phyloP scores from a whole-genome alignment of 768 basidiomycete genomes.

The Lactarius akahatsu region DNA sequence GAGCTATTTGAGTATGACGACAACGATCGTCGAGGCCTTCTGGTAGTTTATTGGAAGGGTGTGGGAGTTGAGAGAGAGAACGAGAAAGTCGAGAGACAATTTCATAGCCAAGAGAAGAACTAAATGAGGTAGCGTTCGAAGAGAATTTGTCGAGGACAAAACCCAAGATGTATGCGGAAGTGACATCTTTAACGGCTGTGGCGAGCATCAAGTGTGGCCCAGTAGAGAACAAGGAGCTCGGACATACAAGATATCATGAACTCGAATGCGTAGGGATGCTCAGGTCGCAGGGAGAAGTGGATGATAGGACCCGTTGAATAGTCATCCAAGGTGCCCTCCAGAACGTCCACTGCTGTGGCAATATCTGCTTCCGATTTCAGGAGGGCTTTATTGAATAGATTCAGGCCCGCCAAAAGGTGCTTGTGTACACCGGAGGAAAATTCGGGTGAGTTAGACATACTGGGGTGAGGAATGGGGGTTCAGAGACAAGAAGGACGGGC shows the following conservation, averaged over 20 bases:
- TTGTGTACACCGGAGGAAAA: neutral
- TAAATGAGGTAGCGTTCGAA: neutral
- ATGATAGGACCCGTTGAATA: slow-evolving; percentile 16
- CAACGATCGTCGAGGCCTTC: neutral
- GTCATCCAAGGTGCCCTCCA: slow-evolving; percentile 14
- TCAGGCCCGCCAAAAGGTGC: slow-evolving; percentile 10
- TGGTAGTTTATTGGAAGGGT: slow-evolving; percentile 1
- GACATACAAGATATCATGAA: slow-evolving; percentile 18
- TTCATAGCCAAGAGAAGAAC: neutral
- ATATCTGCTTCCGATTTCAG: slow-evolving; percentile 9
- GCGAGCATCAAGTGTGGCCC: neutral
- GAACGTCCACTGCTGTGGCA: neutral
- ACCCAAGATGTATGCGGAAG: neutral
- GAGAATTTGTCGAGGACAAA: slow-evolving; percentile 8
- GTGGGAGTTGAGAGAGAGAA: slow-evolving; percentile 5
- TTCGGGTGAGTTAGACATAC: neutral
- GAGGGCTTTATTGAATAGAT: slow-evolving; percentile 13
- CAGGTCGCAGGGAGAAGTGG: slow-evolving; percentile 3
- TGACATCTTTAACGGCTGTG: slow-evolving; percentile 1
- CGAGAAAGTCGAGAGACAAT: slow-evolving; percentile 13
- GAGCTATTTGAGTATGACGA: neutral
- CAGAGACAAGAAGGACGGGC: neutral
- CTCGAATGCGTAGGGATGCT: slow-evolving; percentile 14
- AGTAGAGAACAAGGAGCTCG: too few relatives aligned
- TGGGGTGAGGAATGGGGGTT: too few relatives aligned